Percentiles rank a stretch among this genome's conserved stretches.
Evolutionary conservation across 495 filamentous ascomycete genomes (phyloP).

Genomic region (Neurospora sp.): DNA sequence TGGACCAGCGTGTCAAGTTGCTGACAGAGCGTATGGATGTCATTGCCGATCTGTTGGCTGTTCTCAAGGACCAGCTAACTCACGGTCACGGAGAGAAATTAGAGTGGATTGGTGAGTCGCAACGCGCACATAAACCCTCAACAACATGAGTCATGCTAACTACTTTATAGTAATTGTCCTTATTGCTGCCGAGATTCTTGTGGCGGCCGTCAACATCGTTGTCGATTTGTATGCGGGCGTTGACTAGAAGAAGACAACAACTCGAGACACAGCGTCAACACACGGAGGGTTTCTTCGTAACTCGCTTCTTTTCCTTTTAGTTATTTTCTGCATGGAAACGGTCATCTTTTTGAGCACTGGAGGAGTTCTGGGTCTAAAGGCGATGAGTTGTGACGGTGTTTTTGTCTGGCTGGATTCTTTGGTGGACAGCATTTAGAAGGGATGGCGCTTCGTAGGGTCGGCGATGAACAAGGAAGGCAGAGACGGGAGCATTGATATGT

Average conservation of each 20-base stretch:
- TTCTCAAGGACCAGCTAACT: conserved; percentile 91
- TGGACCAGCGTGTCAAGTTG: conserved; percentile 89
- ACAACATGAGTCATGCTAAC: neutral
- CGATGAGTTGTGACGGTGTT: neutral
- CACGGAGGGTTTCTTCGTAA: neutral
- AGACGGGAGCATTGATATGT: neutral
- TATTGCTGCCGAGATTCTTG: conserved; percentile 91
- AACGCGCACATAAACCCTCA: neutral
- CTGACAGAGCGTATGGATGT: conserved; percentile 86
- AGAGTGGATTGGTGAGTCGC: conserved; percentile 80
- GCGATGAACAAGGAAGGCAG: neutral
- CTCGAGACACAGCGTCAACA: neutral
- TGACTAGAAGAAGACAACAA: conserved; percentile 33
- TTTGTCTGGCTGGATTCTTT: neutral
- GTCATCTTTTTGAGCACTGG: neutral
- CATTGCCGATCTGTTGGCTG: conserved; percentile 86
- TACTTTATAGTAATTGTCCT: conserved; percentile 69
- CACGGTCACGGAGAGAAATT: conserved; percentile 93
- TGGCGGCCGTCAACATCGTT: conserved; percentile 89
- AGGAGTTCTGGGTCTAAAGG: neutral
- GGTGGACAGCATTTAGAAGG: neutral
- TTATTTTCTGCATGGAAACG: neutral
- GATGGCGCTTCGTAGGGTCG: neutral
- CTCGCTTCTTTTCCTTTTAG: neutral
- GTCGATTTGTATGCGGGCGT: conserved; percentile 88